Evolutionary conservation across 1,139 yeast genomes (phyloP).

Genomic region (Blastobotrys ciferrii): DNA sequence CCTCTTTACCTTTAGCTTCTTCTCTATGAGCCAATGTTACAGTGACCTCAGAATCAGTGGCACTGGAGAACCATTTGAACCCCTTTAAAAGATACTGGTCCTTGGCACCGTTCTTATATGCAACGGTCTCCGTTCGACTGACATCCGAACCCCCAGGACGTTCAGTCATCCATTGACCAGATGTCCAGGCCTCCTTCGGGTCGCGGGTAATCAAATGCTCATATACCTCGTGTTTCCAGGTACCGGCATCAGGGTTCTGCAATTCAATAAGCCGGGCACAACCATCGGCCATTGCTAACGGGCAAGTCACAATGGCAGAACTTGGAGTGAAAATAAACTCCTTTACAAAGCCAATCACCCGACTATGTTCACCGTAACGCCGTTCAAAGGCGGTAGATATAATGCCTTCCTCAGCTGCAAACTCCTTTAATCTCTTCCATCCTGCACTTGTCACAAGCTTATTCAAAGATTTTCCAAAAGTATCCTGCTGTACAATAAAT

Average conservation of each 20-base stretch:
- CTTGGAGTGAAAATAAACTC: slow-evolving; percentile 32
- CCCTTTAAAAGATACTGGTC: slow-evolving; percentile 27
- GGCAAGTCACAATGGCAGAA: slow-evolving; percentile 35
- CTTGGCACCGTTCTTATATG: slow-evolving; percentile 14
- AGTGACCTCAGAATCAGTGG: slow-evolving; percentile 35
- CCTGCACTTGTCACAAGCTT: slow-evolving; percentile 33
- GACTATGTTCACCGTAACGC: slow-evolving; percentile 25
- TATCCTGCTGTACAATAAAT: slow-evolving; percentile 31
- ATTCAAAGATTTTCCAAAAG: slow-evolving; percentile 32
- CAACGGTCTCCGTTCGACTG: slow-evolving; percentile 32
- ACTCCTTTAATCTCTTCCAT: slow-evolving; percentile 32
- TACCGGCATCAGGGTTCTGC: slow-evolving; percentile 18
- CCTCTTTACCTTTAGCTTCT: slow-evolving; percentile 18
- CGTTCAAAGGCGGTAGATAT: slow-evolving; percentile 33
- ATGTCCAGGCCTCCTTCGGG: slow-evolving; percentile 32
- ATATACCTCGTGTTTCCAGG: slow-evolving; percentile 20
- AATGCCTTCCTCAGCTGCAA: slow-evolving; percentile 31
- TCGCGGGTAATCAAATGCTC: slow-evolving; percentile 29
- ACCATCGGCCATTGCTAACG: slow-evolving; percentile 39
- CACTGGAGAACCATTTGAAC: slow-evolving; percentile 38
- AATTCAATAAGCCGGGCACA: slow-evolving; percentile 30
- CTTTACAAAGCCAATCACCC: slow-evolving; percentile 32
- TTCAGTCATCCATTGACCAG: slow-evolving; percentile 40
- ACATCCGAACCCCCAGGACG: slow-evolving; percentile 38
- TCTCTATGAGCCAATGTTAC: slow-evolving; percentile 30